These are phyloP conservation scores for Craspedostauros australis DNA, from an alignment of 108 stramenopile genomes.

Conservation along the genomic window DNA sequence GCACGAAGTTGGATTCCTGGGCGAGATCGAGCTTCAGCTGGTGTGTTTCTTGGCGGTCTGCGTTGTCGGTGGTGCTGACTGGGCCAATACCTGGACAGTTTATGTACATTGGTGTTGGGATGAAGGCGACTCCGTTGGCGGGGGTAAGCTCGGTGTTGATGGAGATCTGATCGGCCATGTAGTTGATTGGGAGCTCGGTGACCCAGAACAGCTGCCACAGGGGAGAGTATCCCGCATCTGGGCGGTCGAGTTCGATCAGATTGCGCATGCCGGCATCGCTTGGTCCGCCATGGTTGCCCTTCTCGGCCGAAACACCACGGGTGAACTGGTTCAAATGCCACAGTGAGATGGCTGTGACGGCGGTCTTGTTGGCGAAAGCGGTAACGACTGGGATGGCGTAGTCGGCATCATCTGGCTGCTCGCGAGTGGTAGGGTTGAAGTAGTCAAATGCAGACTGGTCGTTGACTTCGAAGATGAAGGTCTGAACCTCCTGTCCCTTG, in stretches of 20 bases:
- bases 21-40: no score
- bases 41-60: no score
- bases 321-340: constrained; percentile 22
- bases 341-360: constrained; percentile 11
- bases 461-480: constrained; percentile 21
- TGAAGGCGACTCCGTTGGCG: constrained; percentile 16
- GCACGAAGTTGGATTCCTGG: no score
- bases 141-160: neutral
- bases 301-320: constrained; percentile 3
- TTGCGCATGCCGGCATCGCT: constrained; percentile 14
- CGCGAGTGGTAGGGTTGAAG: constrained; percentile 3
- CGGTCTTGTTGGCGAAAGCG: neutral
- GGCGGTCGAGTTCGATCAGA: constrained; percentile 16
- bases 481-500: constrained; percentile 9
- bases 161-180: constrained; percentile 14
- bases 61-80: no score
- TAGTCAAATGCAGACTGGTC: constrained; percentile 4
- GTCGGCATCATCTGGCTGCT: neutral
- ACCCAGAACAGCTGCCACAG: constrained; percentile 24
- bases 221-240: constrained; percentile 17
- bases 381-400: constrained; percentile 8
- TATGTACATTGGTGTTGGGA: constrained; percentile 11
- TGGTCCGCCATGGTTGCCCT: constrained; percentile 14
- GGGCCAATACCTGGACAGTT: constrained; percentile 21
- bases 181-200: constrained; percentile 18